These are phyloP conservation scores for Bathelium albidoporum DNA, from an alignment of 495 filamentous ascomycete genomes.

Conservation along the genomic window DNA sequence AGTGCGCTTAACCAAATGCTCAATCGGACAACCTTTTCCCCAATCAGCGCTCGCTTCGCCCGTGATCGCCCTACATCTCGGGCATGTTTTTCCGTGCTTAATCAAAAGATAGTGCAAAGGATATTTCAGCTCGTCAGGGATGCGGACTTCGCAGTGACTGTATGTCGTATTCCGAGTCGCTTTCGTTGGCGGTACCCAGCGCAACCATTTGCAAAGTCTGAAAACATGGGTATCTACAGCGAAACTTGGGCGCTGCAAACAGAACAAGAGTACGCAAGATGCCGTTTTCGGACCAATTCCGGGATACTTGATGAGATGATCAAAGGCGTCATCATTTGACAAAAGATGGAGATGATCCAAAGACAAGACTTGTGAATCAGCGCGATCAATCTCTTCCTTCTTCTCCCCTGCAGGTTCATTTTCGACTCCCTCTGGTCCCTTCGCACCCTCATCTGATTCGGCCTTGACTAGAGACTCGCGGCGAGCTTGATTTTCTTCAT, in stretches of 20 bases:
- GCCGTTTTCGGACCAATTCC: slow-evolving; percentile 91
- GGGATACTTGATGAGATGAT: slow-evolving; percentile 60
- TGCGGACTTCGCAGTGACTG: slow-evolving; percentile 65
- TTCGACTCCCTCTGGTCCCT: slow-evolving; percentile 28
- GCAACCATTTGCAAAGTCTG: slow-evolving; percentile 71
- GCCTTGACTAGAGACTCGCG: slow-evolving; percentile 27
- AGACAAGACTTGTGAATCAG: slow-evolving; percentile 49
- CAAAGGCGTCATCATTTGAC: slow-evolving; percentile 57
- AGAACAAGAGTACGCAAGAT: slow-evolving; percentile 55
- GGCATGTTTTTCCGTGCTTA: slow-evolving; percentile 71
- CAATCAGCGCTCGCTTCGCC: slow-evolving; percentile 29
- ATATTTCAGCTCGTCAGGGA: slow-evolving; percentile 84
- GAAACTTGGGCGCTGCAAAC: slow-evolving; percentile 37
- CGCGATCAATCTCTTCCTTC: slow-evolving; percentile 42
- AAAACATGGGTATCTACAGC: slow-evolving; percentile 40
- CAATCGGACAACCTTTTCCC: slow-evolving; percentile 35
- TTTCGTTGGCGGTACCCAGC: slow-evolving; percentile 58
- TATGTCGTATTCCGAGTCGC: slow-evolving; percentile 62
- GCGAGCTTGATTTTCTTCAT: slow-evolving; percentile 52
- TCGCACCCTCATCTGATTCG: slow-evolving; percentile 11
- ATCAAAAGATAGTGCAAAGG: slow-evolving; percentile 81
- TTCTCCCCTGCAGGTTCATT: slow-evolving; percentile 35
- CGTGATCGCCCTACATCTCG: slow-evolving; percentile 55
- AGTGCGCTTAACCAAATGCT: slow-evolving; percentile 32
- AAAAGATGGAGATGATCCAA: slow-evolving; percentile 70